Evolutionary conservation across 2,329 filamentous ascomycete genomes (phyloP), one percentile per base, ranked within the genome.

Genomic region (Parafenestella ontariensis): DNA sequence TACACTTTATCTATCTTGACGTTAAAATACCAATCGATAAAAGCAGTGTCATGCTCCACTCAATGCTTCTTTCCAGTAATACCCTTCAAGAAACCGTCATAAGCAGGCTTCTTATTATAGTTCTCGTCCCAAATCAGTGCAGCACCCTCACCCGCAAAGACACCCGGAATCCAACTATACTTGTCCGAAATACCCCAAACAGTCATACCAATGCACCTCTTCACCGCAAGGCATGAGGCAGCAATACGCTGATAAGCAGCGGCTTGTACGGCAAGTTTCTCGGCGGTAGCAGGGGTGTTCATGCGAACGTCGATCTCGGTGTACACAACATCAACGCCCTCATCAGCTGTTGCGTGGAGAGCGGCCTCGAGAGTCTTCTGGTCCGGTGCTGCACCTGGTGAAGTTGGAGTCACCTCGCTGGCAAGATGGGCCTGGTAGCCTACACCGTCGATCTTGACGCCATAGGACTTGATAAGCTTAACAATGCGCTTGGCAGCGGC

Each of bases 301-400:
- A 71, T 70, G 56, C 85, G 79, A 61, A 88, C 82, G 64, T 88
- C 86, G 13, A 88, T 74, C 77, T 88, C 86, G 1, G 85, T 88
- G 72, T 85, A 83, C 4, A 82, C 84, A 18, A 87, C 82, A 55
- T 88, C 84, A 17, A 85, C 77, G 18, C 79, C 81, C 3, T 84
- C 78, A 3, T 79, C 76, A 1, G 81, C 77, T 70, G 85, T 87
- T 21, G 80, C 76, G 44, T 77, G 65, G 48, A 87, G 80, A 20
- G 80, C 80, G 1, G 77, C 74, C 24, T 77, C 77, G 42, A 85
- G 78, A 6, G 75, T 72, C 33, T 73, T 73, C 52, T 79, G 76
- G 43, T 72, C 75, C 1, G 85, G 81, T 2, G 81, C 80, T 13
- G 72, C 64, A 6, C 59, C 60, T 8, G 59, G 56, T n/a, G 64